These are phyloP conservation scores for Articulospora tetracladia DNA, from an alignment of 495 filamentous ascomycete genomes.

Conservation along the genomic window DNA sequence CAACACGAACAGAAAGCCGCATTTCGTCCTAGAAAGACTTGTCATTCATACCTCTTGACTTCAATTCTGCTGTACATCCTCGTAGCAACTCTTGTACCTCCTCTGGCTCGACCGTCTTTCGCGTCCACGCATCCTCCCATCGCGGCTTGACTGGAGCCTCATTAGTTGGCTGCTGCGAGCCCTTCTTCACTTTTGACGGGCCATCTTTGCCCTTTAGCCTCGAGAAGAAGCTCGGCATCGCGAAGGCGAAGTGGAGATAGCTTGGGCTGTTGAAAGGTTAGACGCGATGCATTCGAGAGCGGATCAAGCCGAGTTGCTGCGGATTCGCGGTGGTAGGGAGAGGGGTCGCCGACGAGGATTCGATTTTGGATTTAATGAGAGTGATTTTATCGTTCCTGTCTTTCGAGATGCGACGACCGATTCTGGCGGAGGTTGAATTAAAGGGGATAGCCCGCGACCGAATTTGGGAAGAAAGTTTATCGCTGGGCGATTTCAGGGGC, in stretches of 20 bases:
- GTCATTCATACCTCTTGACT: slow-evolving; percentile 75
- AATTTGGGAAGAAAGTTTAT: slow-evolving; percentile 19
- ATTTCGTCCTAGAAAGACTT: slow-evolving; percentile 17
- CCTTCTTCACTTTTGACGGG: slow-evolving; percentile 49
- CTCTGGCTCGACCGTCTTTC: slow-evolving; percentile 80
- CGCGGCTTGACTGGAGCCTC: slow-evolving; percentile 59
- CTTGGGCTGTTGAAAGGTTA: neutral
- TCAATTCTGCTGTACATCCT: slow-evolving; percentile 85
- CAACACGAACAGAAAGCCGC: slow-evolving; percentile 14
- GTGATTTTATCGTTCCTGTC: slow-evolving; percentile 1
- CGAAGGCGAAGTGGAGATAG: neutral
- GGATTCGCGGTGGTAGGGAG: neutral
- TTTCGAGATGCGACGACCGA: neutral
- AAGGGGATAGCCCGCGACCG: slow-evolving; percentile 8
- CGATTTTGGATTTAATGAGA: neutral
- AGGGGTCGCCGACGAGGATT: neutral
- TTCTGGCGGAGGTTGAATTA: neutral
- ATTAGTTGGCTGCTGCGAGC: slow-evolving; percentile 45
- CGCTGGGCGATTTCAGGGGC: slow-evolving; percentile 12
- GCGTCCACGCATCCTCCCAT: slow-evolving; percentile 88
- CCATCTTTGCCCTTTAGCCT: slow-evolving; percentile 71
- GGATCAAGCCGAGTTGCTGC: neutral
- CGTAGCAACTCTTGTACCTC: slow-evolving; percentile 85
- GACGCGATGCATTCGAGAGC: slow-evolving; percentile 15
- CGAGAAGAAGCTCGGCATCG: slow-evolving; percentile 64